phyloP scores from a whole-genome alignment of 345 rosid genomes.

The Acer negundo region DNA sequence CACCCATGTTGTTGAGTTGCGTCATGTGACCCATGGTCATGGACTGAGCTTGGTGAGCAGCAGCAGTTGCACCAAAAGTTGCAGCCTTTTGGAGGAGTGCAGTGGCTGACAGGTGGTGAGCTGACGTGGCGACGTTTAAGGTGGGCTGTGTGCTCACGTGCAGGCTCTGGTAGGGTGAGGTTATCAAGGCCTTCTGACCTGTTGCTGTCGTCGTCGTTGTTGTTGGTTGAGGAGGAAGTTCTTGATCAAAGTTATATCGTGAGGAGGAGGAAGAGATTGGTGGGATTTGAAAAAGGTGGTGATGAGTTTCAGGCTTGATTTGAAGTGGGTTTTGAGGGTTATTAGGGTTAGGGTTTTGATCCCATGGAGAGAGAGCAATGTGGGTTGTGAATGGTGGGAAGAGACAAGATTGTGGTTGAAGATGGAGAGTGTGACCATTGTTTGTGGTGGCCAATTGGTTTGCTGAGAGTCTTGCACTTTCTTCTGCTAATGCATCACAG shows the following conservation, averaged over 20 bases:
- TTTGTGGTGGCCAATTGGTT: conserved; percentile 32
- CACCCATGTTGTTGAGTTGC: conserved; percentile 38
- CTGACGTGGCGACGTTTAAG: conserved; percentile 32
- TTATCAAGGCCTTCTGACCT: conserved; percentile 20
- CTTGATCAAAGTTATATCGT: conserved; percentile 27
- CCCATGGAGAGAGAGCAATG: conserved; percentile 34
- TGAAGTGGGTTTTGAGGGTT: conserved; percentile 20
- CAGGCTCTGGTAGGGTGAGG: conserved; percentile 41
- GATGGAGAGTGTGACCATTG: conserved; percentile 23
- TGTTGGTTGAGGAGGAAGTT: conserved; percentile 15
- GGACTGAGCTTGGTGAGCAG: conserved; percentile 30
- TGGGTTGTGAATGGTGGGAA: conserved; percentile 38
- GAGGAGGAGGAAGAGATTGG: conserved; percentile 15
- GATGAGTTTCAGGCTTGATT: conserved; percentile 45
- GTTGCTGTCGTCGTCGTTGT: neutral
- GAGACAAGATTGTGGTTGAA: conserved; percentile 26
- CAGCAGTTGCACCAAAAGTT: conserved; percentile 45
- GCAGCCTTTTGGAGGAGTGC: conserved; percentile 94
- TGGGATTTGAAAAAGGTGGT: conserved; percentile 32
- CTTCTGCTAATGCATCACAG: conserved; percentile 91
- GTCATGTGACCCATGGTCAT: conserved; percentile 37
- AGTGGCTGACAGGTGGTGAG: conserved; percentile 74
- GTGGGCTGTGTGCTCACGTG: conserved; percentile 21
- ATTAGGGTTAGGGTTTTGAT: conserved; percentile 51
- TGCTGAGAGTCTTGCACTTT: conserved; percentile 74